These are phyloP conservation scores for Coleophoma cylindrospora DNA, from an alignment of 2,329 filamentous ascomycete genomes.

Conservation along the genomic window DNA sequence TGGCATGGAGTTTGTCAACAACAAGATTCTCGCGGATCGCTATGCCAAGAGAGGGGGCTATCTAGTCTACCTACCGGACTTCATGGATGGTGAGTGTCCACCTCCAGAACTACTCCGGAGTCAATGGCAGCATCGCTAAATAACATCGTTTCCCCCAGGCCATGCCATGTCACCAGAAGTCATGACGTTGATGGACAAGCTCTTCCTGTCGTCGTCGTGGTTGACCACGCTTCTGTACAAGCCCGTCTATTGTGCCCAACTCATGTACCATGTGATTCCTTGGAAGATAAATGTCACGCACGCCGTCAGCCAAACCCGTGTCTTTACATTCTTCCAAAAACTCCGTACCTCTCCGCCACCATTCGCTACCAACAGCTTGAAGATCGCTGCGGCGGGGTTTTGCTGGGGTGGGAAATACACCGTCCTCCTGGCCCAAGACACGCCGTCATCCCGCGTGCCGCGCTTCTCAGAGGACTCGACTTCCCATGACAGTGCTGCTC, in stretches of 20 bases:
- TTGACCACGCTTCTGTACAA: slow-evolving; percentile 18
- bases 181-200: slow-evolving; percentile 12
- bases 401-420: slow-evolving; percentile 59
- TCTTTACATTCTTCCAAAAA: slow-evolving; percentile 31
- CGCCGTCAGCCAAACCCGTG: slow-evolving; percentile 25
- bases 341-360: slow-evolving; percentile 25
- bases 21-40: slow-evolving; percentile 39
- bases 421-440: slow-evolving; percentile 39
- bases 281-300: slow-evolving; percentile 22
- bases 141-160: slow-evolving; percentile 5
- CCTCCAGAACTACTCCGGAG: too few relatives aligned
- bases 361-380: slow-evolving; percentile 24
- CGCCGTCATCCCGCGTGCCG: slow-evolving; percentile 16
- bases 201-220: slow-evolving; percentile 14
- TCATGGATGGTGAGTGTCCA: slow-evolving; percentile 37
- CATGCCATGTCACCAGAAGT: slow-evolving; percentile 6
- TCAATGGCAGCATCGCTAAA: too few relatives aligned
- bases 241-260: slow-evolving; percentile 38
- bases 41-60: slow-evolving; percentile 40
- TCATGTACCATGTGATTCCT: slow-evolving; percentile 26
- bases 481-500: not conserved
- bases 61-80: slow-evolving; percentile 44
- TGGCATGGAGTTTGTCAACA: slow-evolving; percentile 44
- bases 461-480: slow-evolving; percentile 1
- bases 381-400: slow-evolving; percentile 52